Evolutionary conservation across 768 basidiomycete genomes (phyloP).

Genomic region (Panus rudis): DNA sequence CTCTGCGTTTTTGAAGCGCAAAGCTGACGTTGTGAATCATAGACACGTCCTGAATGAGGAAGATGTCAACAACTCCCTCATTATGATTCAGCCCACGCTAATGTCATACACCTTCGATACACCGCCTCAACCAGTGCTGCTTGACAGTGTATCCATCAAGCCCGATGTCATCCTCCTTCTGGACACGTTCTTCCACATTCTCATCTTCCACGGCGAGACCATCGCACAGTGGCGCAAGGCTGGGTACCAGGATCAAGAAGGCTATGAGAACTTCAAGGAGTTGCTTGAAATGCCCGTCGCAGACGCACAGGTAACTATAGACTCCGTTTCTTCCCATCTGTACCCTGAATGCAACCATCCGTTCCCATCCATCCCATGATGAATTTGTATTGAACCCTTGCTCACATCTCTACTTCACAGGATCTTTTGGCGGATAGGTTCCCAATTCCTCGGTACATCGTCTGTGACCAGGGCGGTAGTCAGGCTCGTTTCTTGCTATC

Average conservation of each 20-base stretch:
- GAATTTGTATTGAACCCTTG: neutral
- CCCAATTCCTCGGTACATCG: slow-evolving; percentile 97
- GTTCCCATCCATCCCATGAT: neutral
- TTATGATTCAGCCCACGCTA: slow-evolving; percentile 99
- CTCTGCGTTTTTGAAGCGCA: neutral
- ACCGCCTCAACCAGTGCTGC: slow-evolving; percentile 85
- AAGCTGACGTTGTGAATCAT: neutral
- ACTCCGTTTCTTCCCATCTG: neutral
- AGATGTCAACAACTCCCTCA: slow-evolving; percentile 97
- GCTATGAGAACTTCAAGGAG: slow-evolving; percentile 97
- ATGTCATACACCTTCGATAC: slow-evolving; percentile 98
- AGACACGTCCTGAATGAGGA: slow-evolving; percentile 95
- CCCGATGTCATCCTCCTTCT: slow-evolving; percentile 93
- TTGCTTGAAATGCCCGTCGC: slow-evolving; percentile 77
- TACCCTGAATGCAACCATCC: neutral
- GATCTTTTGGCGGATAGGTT: slow-evolving; percentile 93
- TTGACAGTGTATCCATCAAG: slow-evolving; percentile 97
- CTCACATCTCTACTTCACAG: slow-evolving; percentile 30
- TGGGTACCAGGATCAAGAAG: slow-evolving; percentile 97
- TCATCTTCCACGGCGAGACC: slow-evolving; percentile 98
- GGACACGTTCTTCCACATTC: slow-evolving; percentile 99
- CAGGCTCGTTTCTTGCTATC: slow-evolving; percentile 97
- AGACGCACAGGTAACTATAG: slow-evolving; percentile 69
- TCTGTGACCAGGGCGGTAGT: slow-evolving; percentile 94
- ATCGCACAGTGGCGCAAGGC: slow-evolving; percentile 97